phyloP scores from a whole-genome alignment of 1,284 basidiomycete genomes.

The Cryptococcus wingfieldii region DNA sequence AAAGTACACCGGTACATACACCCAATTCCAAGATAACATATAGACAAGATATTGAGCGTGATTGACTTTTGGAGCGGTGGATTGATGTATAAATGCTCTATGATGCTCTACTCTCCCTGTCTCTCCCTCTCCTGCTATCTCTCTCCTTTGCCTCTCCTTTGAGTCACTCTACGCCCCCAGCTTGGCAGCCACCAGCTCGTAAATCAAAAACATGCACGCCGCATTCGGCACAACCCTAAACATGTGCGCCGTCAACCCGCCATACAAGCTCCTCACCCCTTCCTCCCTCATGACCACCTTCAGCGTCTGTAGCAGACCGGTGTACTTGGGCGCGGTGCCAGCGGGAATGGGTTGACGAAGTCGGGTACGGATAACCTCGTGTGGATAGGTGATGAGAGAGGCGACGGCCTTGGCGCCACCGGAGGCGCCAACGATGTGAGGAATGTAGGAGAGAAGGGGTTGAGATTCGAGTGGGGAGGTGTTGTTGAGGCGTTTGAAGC shows the following conservation, averaged over 20 bases:
- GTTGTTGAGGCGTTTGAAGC: conserved; percentile 39
- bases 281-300: conserved; percentile 84
- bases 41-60: neutral
- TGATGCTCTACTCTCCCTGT: too few relatives aligned
- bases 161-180: conserved; percentile 21
- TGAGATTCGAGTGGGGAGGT: conserved; percentile 56
- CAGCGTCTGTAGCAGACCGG: conserved; percentile 78
- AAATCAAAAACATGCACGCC: conserved; percentile 75
- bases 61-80: too few relatives aligned
- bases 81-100: too few relatives aligned
- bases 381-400: conserved; percentile 90
- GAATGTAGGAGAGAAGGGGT: conserved; percentile 54
- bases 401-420: conserved; percentile 92
- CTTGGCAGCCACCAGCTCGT: conserved; percentile 47
- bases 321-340: conserved; percentile 61
- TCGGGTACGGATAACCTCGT: conserved; percentile 91
- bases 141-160: neutral
- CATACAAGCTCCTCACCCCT: conserved; percentile 72
- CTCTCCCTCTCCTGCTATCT: neutral
- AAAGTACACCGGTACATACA: too few relatives aligned
- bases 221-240: conserved; percentile 97
- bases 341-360: conserved; percentile 62
- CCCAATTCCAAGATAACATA: too few relatives aligned
- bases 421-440: conserved; percentile 80
- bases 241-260: conserved; percentile 89